Evolutionary conservation across 2,329 filamentous ascomycete genomes (phyloP).

Genomic region (Calonectria montana): DNA sequence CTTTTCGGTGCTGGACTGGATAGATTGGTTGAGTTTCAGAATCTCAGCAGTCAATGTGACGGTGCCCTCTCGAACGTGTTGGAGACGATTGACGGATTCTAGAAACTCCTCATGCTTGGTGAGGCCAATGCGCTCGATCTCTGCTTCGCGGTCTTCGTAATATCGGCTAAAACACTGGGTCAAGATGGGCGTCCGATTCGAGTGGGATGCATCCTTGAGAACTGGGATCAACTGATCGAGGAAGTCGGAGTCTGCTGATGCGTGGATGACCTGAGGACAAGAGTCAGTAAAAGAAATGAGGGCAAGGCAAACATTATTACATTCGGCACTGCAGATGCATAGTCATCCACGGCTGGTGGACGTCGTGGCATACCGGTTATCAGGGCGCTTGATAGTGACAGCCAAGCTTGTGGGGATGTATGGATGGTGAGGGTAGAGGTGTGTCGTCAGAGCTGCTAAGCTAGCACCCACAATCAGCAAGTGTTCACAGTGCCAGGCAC

Average conservation of each 20-base stretch:
- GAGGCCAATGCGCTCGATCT: constrained; percentile 94
- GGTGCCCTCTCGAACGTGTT: constrained; percentile 90
- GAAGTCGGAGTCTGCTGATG: constrained; percentile 91
- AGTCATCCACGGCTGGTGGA: constrained; percentile 59
- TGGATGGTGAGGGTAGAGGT: constrained; percentile 27
- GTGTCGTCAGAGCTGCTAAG: constrained; percentile 23
- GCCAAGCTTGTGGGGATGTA: constrained; percentile 24
- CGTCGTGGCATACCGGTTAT: constrained; percentile 56
- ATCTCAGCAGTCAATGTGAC: constrained; percentile 92
- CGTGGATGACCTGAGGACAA: constrained; percentile 81
- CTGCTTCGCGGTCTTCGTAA: constrained; percentile 85
- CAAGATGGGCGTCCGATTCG: constrained; percentile 78
- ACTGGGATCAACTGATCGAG: constrained; percentile 95
- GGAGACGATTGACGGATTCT: constrained; percentile 91
- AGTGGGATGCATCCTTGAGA: constrained; percentile 86
- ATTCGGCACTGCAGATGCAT: constrained; percentile 59
- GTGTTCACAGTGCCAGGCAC: background rate
- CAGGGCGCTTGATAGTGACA: constrained; percentile 10
- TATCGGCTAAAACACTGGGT: constrained; percentile 79
- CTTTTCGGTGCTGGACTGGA: constrained; percentile 94
- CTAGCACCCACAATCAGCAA: background rate
- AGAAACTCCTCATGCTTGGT: constrained; percentile 98
- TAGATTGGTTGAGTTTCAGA: constrained; percentile 90
- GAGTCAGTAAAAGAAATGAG: constrained; percentile 23
- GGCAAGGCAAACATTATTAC: constrained; percentile 43